A percentile compares a stretch with the other conserved stretches of the same genome.
These are phyloP conservation scores for Hypoxylon rubiginosum DNA, from an alignment of 2,329 filamentous ascomycete species.

Conservation along the genomic window DNA sequence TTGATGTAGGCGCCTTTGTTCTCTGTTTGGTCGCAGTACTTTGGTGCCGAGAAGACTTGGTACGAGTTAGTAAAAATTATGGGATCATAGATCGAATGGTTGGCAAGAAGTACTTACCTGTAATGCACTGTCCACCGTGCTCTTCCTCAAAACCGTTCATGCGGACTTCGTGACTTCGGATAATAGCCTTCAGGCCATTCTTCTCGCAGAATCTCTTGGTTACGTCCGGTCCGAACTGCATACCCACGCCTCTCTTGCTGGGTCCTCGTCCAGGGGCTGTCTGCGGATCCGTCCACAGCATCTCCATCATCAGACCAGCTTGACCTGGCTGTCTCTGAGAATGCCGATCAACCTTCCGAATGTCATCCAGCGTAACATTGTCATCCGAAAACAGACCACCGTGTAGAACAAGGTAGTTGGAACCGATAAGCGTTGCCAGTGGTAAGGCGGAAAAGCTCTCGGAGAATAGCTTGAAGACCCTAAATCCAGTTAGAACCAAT, in stretches of 20 bases:
- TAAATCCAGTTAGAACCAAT: slow-evolving; percentile 49
- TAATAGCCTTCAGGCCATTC: slow-evolving; percentile 94
- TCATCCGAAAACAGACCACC: slow-evolving; percentile 97
- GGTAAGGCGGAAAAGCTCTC: slow-evolving; percentile 97
- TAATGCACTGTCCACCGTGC: slow-evolving; percentile 95
- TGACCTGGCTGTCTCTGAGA: slow-evolving; percentile 94
- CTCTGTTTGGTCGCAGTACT: slow-evolving; percentile 97
- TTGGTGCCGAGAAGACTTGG: slow-evolving; percentile 93
- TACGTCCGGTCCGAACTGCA: slow-evolving; percentile 97
- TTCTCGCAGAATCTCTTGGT: slow-evolving; percentile 97
- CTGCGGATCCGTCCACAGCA: slow-evolving; percentile 99
- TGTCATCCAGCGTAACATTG: slow-evolving; percentile 90
- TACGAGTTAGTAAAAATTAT: slow-evolving; percentile 45
- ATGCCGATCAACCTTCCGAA: slow-evolving; percentile 91
- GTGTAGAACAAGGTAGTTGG: slow-evolving; percentile 92
- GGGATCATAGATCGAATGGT: not conserved
- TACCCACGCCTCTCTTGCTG: slow-evolving; percentile 94
- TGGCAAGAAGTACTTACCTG: slow-evolving; percentile 67
- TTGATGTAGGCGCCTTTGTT: slow-evolving; percentile 99
- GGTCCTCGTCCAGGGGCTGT: slow-evolving; percentile 86
- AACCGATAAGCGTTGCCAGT: slow-evolving; percentile 89
- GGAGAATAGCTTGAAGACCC: slow-evolving; percentile 96
- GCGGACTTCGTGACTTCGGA: slow-evolving; percentile 96
- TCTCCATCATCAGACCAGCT: slow-evolving; percentile 98
- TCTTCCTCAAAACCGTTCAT: slow-evolving; percentile 99